Base-by-base conservation (phyloP, 768 basidiomycete species). In the Trametopsis cervina region DNA sequence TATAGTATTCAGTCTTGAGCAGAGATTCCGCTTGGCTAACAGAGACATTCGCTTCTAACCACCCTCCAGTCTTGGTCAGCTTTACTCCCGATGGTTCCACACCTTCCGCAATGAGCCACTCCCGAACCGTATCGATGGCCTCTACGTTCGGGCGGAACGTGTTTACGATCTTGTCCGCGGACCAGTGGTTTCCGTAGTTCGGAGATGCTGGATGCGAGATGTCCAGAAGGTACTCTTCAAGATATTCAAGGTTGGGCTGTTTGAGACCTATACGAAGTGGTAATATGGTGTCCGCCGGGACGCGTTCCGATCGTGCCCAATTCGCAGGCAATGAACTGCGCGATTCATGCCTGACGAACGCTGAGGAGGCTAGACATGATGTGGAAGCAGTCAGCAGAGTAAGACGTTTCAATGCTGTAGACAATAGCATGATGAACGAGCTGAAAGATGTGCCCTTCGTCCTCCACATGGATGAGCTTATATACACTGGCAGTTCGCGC, bases 121-220 rank as follows among this genome's bases (percentile, higher is more conserved):
- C 53, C 11, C 53, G 63, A 18, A 79, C 75, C 5, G 69, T 54
- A 12, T 63, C 54, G 37, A 76, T 60, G 9, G 73, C 65, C 24
- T 73, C 70, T 9, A 51, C 49, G 20, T 64, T 66, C 13, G 77
- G 74, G 1, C 72, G 62, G 60, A 80, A 80, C 9, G 67, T 65
- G 15, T 68, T 62, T 4, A 70, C 66, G 21, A 78, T 66, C 43
- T 73, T 56, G 1, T 62, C 65, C 3, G 76, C 59, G 4, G 67
- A 60, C 68, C 72, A 76, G 55, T 79, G 77, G 47, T 72, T 61
- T 11, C 76, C 76, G 53, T 77, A 80, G 53, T 63, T 65, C 5
- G 65, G 66, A 1, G 77, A 78, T 20, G 71, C 69, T 3, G 77
- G 76, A 46, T 78, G 69, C 2, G 77, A 72, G n/a, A 79, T 70